phyloP scores from a whole-genome alignment of 345 rosid genomes.

The Diplotaxis tenuifolia region DNA sequence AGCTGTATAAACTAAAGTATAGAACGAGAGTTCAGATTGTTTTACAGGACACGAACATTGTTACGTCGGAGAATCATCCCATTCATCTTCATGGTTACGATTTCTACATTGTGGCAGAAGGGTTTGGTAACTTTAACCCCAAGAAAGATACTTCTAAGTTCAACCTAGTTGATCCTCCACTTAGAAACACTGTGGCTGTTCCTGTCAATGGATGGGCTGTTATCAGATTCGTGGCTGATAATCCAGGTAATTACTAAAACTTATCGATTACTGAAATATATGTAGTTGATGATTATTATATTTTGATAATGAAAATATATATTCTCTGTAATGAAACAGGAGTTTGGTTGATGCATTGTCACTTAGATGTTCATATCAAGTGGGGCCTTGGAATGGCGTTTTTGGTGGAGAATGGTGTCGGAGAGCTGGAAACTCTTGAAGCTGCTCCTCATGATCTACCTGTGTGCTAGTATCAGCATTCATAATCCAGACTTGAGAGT shows the following conservation, averaged over 20 bases:
- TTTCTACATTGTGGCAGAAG: conserved; percentile 71
- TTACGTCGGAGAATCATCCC: too few species aligned
- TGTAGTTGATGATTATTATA: background rate
- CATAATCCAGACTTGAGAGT: background rate
- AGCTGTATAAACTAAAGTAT: conserved; percentile 60
- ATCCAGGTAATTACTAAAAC: conserved; percentile 58
- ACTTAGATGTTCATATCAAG: conserved; percentile 78
- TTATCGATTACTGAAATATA: background rate
- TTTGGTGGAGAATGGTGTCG: conserved; percentile 71
- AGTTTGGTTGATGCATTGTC: too few species aligned
- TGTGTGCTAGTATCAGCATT: conserved; percentile 40
- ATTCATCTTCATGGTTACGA: too few species aligned
- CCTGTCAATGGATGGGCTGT: conserved; percentile 89
- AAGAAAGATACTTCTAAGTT: conserved; percentile 62
- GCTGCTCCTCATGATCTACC: conserved; percentile 76
- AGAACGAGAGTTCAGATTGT: too few species aligned
- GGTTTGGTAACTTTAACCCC: conserved; percentile 86
- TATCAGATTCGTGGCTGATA: conserved; percentile 87
- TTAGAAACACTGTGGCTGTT: conserved; percentile 78
- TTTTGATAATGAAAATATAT: background rate
- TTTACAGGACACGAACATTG: too few species aligned
- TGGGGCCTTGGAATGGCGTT: conserved; percentile 96
- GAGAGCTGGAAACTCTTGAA: conserved; percentile 53
- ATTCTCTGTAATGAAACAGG: conserved; percentile 41
- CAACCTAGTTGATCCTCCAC: conserved; percentile 88